phyloP scores from a whole-genome alignment of 495 filamentous ascomycete species.

The Tirmania nivea region DNA sequence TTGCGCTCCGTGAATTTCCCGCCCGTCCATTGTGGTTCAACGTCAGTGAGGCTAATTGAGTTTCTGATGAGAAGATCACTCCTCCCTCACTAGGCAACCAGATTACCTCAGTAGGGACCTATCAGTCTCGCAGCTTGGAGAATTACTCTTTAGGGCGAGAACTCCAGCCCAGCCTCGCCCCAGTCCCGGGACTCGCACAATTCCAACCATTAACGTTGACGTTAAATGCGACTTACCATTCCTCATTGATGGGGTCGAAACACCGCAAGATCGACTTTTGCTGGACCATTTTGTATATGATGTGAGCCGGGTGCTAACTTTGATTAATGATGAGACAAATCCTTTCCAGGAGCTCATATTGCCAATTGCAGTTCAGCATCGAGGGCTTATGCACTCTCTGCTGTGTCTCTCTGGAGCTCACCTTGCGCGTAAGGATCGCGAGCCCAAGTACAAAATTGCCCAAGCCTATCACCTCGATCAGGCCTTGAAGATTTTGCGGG shows the following conservation, averaged over 20 bases:
- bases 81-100: no score
- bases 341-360: conserved; percentile 77
- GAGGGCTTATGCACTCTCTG: conserved; percentile 80
- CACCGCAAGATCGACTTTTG: conserved; percentile 58
- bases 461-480: conserved; percentile 38
- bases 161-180: no score
- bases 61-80: no score
- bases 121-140: no score
- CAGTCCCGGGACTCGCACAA: no score
- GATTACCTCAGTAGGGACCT: no score
- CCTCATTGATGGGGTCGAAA: conserved; percentile 72
- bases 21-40: no score
- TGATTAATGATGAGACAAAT: conserved; percentile 67
- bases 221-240: conserved; percentile 39
- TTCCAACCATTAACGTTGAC: not conserved
- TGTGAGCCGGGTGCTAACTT: conserved; percentile 57
- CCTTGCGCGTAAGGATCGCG: conserved; percentile 31
- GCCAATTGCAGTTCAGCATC: conserved; percentile 62
- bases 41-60: no score
- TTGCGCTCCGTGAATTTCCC: not conserved
- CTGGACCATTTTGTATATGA: conserved; percentile 71
- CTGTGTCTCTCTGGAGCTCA: conserved; percentile 72
- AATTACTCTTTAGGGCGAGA: no score
- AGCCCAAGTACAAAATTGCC: conserved; percentile 25
- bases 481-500: conserved; percentile 36